These are phyloP conservation scores for Wickerhamomyces silvicola DNA, from an alignment of 805 yeast species.

Conservation along the genomic window DNA sequence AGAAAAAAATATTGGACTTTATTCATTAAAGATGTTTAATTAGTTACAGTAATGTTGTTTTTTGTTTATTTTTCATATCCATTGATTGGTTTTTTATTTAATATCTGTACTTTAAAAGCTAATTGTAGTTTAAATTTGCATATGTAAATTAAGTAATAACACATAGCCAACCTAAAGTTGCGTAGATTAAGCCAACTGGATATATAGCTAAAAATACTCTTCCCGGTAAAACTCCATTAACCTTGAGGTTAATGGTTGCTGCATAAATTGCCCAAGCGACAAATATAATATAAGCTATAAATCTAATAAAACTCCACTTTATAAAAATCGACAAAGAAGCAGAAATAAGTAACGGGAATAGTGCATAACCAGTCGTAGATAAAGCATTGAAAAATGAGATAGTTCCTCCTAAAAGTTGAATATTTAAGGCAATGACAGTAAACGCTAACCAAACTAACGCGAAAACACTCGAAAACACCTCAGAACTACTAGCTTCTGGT, in stretches of 20 bases:
- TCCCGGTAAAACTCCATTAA: slow-evolving; percentile 58
- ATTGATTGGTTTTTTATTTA: too few relatives aligned
- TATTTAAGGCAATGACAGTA: slow-evolving; percentile 54
- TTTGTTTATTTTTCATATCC: too few relatives aligned
- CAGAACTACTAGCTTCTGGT: slow-evolving; percentile 31
- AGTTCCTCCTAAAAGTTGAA: slow-evolving; percentile 54
- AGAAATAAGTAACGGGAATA: slow-evolving; percentile 58
- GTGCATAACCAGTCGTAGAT: slow-evolving; percentile 63
- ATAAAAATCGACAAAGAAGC: slow-evolving; percentile 43
- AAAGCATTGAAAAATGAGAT: slow-evolving; percentile 63
- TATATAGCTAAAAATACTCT: slow-evolving; percentile 56
- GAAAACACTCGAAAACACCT: slow-evolving; percentile 60
- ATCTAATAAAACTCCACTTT: slow-evolving; percentile 41
- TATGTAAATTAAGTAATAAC: slow-evolving; percentile 53
- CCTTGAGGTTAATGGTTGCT: slow-evolving; percentile 52
- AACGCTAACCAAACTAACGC: slow-evolving; percentile 58
- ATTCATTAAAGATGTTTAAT: too few relatives aligned
- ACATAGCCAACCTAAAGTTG: slow-evolving; percentile 59
- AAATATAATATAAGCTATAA: slow-evolving; percentile 38
- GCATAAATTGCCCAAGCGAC: slow-evolving; percentile 61
- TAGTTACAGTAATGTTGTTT: too few relatives aligned
- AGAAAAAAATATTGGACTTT: too few relatives aligned
- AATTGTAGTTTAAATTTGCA: too few relatives aligned
- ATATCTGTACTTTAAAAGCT: too few relatives aligned
- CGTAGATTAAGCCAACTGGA: slow-evolving; percentile 59